A percentile compares a stretch with the other conserved stretches of the same genome.
Evolutionary conservation across 805 yeast species (phyloP).

Genomic region (Nakazawaea pomicola): DNA sequence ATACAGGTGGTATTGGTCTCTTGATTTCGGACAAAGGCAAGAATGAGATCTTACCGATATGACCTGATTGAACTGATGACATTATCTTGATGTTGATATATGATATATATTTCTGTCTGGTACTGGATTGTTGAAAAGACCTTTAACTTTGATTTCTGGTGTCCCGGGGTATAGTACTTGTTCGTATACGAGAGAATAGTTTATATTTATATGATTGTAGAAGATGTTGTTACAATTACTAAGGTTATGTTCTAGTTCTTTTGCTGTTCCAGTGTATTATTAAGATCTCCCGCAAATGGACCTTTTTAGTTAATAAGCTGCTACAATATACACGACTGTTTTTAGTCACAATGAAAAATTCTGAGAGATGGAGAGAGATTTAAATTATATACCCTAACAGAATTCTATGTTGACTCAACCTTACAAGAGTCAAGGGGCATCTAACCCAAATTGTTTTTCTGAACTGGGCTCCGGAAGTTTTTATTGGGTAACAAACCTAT

Average conservation of each 20-base stretch:
- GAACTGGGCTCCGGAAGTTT: too few species aligned
- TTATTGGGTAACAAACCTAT: too few species aligned
- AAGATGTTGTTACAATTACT: neutral
- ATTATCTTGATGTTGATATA: too few species aligned
- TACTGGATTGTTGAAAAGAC: too few species aligned
- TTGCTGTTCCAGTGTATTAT: neutral
- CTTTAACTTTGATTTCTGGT: too few species aligned
- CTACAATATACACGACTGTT: neutral
- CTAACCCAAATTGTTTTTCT: too few species aligned
- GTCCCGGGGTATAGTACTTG: too few species aligned
- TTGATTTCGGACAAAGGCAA: slow-evolving; percentile 65
- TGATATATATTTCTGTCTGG: too few species aligned
- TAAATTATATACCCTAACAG: neutral
- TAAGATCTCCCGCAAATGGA: neutral
- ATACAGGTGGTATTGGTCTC: slow-evolving; percentile 82
- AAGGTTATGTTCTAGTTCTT: neutral
- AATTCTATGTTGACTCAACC: neutral
- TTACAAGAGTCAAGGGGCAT: too few species aligned
- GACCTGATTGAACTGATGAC: slow-evolving; percentile 63
- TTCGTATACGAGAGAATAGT: neutral
- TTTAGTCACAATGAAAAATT: neutral
- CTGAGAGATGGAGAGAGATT: neutral
- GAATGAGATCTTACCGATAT: slow-evolving; percentile 43
- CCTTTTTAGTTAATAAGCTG: neutral
- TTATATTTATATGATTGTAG: too few species aligned